phyloP scores from a whole-genome alignment of 306 rosid genomes.

The Malus domestica region DNA sequence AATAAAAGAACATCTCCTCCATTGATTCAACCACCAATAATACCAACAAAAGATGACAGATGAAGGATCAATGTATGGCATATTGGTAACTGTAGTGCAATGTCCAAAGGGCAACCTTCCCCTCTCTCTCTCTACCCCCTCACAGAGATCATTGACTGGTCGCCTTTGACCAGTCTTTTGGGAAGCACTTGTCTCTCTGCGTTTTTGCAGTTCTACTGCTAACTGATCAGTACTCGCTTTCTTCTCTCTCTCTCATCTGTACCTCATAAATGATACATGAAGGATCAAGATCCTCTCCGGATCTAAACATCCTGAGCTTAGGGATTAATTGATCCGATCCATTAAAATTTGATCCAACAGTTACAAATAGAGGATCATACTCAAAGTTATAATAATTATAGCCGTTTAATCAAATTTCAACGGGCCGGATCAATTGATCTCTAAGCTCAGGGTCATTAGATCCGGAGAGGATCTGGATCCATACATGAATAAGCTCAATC shows the following conservation, averaged over 20 bases:
- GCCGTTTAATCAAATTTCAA: no score
- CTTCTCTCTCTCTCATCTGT: slow-evolving; percentile 4
- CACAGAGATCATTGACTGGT: slow-evolving; percentile 36
- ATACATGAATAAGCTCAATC: not conserved
- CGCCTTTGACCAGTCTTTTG: slow-evolving; percentile 41
- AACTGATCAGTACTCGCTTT: not conserved
- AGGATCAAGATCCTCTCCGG: no score
- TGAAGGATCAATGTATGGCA: not conserved
- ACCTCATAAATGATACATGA: slow-evolving; percentile 21
- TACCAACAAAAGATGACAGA: not conserved
- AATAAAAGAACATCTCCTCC: not conserved
- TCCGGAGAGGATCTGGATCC: no score
- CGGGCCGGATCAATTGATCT: no score
- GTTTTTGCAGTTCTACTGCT: slow-evolving; percentile 12
- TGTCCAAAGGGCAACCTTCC: not conserved
- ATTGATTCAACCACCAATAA: not conserved
- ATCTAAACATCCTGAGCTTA: no score
- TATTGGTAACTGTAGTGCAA: slow-evolving; percentile 5
- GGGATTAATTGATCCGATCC: no score
- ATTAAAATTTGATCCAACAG: no score
- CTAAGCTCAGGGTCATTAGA: no score
- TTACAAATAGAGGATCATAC: no score
- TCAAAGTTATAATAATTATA: no score
- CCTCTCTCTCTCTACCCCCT: not conserved
- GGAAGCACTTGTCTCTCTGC: slow-evolving; percentile 18